Evolutionary conservation across 768 basidiomycete species (phyloP).

Genomic region (Boletus huronensis): DNA sequence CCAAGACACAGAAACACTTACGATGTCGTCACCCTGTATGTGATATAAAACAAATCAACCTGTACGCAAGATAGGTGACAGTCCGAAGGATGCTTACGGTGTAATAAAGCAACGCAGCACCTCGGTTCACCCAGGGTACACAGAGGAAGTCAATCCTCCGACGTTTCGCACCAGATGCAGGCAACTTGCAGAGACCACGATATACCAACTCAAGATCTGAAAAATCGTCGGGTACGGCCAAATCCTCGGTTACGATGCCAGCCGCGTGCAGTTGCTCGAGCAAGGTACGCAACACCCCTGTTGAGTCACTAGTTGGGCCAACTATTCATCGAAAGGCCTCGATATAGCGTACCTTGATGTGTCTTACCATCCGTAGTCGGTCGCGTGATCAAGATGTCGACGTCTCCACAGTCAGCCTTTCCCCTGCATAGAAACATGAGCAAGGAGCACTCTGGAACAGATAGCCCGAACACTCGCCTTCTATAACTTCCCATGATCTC

Average conservation of each 20-base stretch:
- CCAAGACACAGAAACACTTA: conserved; percentile 35
- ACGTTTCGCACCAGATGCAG: conserved; percentile 42
- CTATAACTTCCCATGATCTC: conserved; percentile 93
- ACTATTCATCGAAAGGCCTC: not conserved
- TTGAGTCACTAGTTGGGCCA: not conserved
- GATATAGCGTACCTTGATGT: conserved; percentile 53
- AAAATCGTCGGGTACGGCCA: conserved; percentile 66
- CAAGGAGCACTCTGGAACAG: not conserved
- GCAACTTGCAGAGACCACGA: conserved; percentile 72
- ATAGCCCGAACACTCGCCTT: conserved; percentile 40
- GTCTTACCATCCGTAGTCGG: conserved; percentile 67
- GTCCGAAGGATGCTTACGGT: conserved; percentile 50
- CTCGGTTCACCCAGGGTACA: conserved; percentile 74
- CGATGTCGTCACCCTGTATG: conserved; percentile 83
- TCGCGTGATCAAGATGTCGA: conserved; percentile 86
- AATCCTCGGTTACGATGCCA: conserved; percentile 76
- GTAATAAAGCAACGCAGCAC: conserved; percentile 89
- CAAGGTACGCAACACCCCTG: conserved; percentile 61
- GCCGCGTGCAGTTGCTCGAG: conserved; percentile 51
- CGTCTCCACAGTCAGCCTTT: conserved; percentile 81
- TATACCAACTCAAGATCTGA: conserved; percentile 72
- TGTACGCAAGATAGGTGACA: not conserved
- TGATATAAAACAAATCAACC: not conserved
- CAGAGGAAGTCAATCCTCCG: conserved; percentile 84
- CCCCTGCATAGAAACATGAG: conserved; percentile 45